Conservation (phyloP, 768 basidiomycete genomes). For the Chlorophyllum brunneum region DNA sequence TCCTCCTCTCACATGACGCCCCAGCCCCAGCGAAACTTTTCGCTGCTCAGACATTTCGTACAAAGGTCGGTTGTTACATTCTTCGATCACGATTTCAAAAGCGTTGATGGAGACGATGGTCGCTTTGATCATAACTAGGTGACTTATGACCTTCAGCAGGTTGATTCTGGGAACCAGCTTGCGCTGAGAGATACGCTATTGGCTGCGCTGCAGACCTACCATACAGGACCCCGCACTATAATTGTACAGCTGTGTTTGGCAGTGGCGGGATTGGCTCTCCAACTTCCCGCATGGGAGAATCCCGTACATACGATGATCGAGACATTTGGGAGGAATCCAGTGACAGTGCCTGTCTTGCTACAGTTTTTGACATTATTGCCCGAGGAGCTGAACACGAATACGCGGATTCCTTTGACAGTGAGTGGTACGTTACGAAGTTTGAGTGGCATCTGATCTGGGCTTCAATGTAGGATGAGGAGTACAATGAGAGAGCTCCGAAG, state of each 20-base stretch:
- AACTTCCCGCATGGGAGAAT: conserved; percentile 82
- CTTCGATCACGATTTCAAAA: conserved; percentile 9
- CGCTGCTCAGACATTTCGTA: conserved; percentile 93
- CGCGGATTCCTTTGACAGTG: conserved; percentile 85
- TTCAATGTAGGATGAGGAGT: conserved; percentile 66
- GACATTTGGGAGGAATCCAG: conserved; percentile 78
- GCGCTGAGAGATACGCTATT: conserved; percentile 88
- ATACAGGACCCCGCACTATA: conserved; percentile 76
- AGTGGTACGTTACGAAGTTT: conserved; percentile 26
- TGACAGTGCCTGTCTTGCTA: conserved; percentile 77
- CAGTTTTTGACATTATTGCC: conserved; percentile 90
- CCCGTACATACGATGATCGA: conserved; percentile 81
- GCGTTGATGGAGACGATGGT: conserved; percentile 9
- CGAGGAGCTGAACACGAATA: conserved; percentile 82
- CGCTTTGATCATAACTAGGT: conserved; percentile 61
- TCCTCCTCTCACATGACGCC: conserved; percentile 77
- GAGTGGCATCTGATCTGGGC: conserved; percentile 1
- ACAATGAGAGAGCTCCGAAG: conserved; percentile 51
- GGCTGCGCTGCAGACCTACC: conserved; percentile 66
- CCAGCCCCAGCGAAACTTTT: conserved; percentile 84
- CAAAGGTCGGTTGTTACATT: conserved; percentile 62
- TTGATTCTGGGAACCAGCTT: conserved; percentile 65
- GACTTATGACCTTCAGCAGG: conserved; percentile 90
- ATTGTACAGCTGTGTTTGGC: conserved; percentile 89
- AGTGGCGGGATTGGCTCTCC: conserved; percentile 85